Percentiles rank a stretch among this genome's conserved stretches.
These are phyloP conservation scores for Avicennia marina DNA, from an alignment of 257 asterid species.

Conservation along the genomic window DNA sequence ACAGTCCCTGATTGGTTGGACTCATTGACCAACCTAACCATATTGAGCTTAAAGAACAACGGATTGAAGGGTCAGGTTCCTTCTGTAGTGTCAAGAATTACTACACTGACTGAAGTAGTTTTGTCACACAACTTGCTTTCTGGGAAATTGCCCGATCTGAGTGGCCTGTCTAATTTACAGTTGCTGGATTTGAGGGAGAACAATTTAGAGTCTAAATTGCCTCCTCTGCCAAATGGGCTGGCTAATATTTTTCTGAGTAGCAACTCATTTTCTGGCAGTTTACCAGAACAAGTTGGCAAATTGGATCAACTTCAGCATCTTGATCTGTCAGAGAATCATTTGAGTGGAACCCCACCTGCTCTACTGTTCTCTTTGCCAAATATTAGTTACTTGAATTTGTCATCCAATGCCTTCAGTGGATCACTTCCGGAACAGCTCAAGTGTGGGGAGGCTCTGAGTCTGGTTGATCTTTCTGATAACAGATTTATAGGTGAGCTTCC, in stretches of 20 bases:
- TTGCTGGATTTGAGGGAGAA: slow-evolving; percentile 81
- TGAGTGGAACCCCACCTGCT: slow-evolving; percentile 59
- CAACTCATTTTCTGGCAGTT: slow-evolving; percentile 58
- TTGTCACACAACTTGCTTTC: slow-evolving; percentile 75
- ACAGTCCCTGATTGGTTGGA: slow-evolving; percentile 78
- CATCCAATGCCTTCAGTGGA: slow-evolving; percentile 72
- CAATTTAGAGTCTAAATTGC: slow-evolving; percentile 53
- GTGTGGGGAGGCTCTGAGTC: slow-evolving; percentile 72
- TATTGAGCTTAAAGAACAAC: slow-evolving; percentile 74
- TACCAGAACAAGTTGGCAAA: slow-evolving; percentile 49
- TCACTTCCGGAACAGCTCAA: slow-evolving; percentile 50
- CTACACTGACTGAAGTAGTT: slow-evolving; percentile 54
- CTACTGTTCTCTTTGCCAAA: slow-evolving; percentile 63
- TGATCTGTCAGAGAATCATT: slow-evolving; percentile 66
- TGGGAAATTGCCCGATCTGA: slow-evolving; percentile 77
- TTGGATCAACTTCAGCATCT: slow-evolving; percentile 70
- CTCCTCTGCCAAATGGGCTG: slow-evolving; percentile 60
- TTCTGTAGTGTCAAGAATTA: slow-evolving; percentile 42
- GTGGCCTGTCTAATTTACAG: slow-evolving; percentile 45
- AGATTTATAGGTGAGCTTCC: slow-evolving; percentile 68
- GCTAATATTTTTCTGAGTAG: slow-evolving; percentile 70
- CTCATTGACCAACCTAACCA: slow-evolving; percentile 60
- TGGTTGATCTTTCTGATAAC: slow-evolving; percentile 76
- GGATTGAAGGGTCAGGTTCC: slow-evolving; percentile 70
- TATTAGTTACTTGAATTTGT: slow-evolving; percentile 81